phyloP scores from a whole-genome alignment of 2,329 filamentous ascomycete species.

The Coniochaeta sp. region DNA sequence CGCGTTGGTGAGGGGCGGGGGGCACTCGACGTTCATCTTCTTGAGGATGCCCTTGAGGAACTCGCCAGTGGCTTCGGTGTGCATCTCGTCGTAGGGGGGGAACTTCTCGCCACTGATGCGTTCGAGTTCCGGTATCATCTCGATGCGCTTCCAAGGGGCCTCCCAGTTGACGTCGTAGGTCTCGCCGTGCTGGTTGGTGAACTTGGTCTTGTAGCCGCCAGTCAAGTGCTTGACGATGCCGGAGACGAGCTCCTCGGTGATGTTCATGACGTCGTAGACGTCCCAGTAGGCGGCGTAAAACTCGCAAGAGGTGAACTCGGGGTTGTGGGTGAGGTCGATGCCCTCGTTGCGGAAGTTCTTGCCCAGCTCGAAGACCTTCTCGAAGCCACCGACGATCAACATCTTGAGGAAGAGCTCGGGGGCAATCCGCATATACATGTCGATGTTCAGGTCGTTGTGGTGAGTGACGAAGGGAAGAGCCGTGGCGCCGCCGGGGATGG shows the following conservation, averaged over 20 bases:
- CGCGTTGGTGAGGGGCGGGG: slow-evolving; percentile 83
- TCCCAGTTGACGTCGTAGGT: slow-evolving; percentile 93
- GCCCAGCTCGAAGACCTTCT: slow-evolving; percentile 92
- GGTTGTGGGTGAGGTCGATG: slow-evolving; percentile 91
- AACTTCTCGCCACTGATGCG: slow-evolving; percentile 71
- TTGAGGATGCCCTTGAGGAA: slow-evolving; percentile 79
- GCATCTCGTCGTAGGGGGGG: slow-evolving; percentile 78
- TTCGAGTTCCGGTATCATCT: slow-evolving; percentile 93
- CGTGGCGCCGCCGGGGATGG: slow-evolving; percentile 90
- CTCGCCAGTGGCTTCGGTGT: slow-evolving; percentile 80
- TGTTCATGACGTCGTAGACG: slow-evolving; percentile 81
- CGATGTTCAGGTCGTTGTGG: slow-evolving; percentile 92
- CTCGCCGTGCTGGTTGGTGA: slow-evolving; percentile 80
- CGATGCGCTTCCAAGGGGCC: slow-evolving; percentile 82
- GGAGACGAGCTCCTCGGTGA: slow-evolving; percentile 90
- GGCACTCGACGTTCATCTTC: slow-evolving; percentile 87
- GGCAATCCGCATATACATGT: slow-evolving; percentile 90
- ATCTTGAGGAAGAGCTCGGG: slow-evolving; percentile 97
- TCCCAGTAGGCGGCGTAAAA: slow-evolving; percentile 95
- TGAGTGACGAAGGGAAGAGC: slow-evolving; percentile 92
- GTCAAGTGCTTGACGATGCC: slow-evolving; percentile 83
- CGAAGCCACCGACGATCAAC: slow-evolving; percentile 85
- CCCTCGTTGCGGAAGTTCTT: slow-evolving; percentile 94
- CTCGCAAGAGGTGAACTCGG: slow-evolving; percentile 94
- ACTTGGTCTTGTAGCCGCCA: slow-evolving; percentile 77